These are phyloP conservation scores for Dipodascus geniculatus DNA, from an alignment of 805 yeast species.

Conservation along the genomic window DNA sequence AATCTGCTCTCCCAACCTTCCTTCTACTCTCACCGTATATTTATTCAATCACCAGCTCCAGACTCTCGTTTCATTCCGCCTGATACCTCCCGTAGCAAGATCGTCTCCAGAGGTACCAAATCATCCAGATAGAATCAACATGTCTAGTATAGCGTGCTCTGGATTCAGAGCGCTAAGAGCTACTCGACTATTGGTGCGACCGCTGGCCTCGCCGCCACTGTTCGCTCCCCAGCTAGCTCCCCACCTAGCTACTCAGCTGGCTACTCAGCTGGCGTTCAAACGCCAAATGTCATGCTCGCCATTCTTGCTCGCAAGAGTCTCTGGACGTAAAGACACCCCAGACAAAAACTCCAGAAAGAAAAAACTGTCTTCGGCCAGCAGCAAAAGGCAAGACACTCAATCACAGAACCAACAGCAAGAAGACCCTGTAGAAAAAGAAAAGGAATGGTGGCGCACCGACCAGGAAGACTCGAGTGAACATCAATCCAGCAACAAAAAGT, in stretches of 20 bases:
- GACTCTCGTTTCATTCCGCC: background rate
- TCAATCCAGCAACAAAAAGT: background rate
- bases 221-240: too few species aligned
- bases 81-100: too few species aligned
- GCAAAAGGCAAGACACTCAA: background rate
- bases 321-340: constrained; percentile 1
- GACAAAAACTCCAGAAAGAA: background rate
- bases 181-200: background rate
- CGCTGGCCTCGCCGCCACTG: background rate
- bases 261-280: background rate
- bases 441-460: constrained; percentile 3
- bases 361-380: background rate
- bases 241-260: too few species aligned
- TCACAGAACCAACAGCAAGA: background rate
- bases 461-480: background rate
- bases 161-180: background rate
- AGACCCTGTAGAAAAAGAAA: background rate
- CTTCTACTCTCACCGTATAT: background rate
- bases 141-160: background rate
- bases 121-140: too few species aligned
- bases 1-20: background rate
- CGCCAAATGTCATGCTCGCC: background rate
- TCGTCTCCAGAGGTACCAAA: too few species aligned
- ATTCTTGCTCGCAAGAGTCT: background rate
- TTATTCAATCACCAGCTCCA: background rate